Evolutionary conservation across 1,284 basidiomycete genomes (phyloP), one percentile per base, ranked within the genome.

Genomic region (Fomitopsis palustris): DNA sequence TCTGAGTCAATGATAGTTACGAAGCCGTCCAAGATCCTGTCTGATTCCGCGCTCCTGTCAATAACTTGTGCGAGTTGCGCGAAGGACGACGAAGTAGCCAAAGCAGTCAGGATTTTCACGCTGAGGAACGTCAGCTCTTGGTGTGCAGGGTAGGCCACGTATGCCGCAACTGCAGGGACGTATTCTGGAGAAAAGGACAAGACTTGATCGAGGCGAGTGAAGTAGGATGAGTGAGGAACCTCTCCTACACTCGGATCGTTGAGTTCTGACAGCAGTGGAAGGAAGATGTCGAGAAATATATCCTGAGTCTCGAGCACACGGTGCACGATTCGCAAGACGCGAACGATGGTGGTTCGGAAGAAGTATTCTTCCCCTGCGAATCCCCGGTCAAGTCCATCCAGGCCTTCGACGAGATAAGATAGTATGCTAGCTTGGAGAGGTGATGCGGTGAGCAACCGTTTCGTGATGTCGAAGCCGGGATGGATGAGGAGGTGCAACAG

Each of bases 401-500:
- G 75, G 0, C 91, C 92, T 38, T 91, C 88, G 1, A 86, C 83
- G 55, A 95, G 78, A 67, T 95, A 92, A 2, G 87, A 84, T 58
- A 96, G 77, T 37, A 96, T 78, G 58, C 81, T 87, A 1, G 81
- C 74, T 65, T 93, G 90, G 8, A 96, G 78, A 1, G 85, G 77
- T 0, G 87, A 83, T 53, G 85, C 84, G 19, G 87, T 89, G 49
- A 98, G 78, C 8, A 98, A 70, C 1, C 93, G 84, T 52, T 88
- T 85, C 74, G 96, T 84, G 55, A 98, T 77, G 55, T 94, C 88
- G 72, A 93, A 96, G 1, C 95, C 96, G 0, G 96, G 95, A 71
- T 98, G 94, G 1, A 88, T 70, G 10, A 88, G 76, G 8, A 88
- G 70, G 7, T 82, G 80, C 5, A 81, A 65, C 33, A 90, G 69